These are phyloP conservation scores for Sporormia fimetaria DNA, from an alignment of 495 filamentous ascomycete species.

Conservation along the genomic window DNA sequence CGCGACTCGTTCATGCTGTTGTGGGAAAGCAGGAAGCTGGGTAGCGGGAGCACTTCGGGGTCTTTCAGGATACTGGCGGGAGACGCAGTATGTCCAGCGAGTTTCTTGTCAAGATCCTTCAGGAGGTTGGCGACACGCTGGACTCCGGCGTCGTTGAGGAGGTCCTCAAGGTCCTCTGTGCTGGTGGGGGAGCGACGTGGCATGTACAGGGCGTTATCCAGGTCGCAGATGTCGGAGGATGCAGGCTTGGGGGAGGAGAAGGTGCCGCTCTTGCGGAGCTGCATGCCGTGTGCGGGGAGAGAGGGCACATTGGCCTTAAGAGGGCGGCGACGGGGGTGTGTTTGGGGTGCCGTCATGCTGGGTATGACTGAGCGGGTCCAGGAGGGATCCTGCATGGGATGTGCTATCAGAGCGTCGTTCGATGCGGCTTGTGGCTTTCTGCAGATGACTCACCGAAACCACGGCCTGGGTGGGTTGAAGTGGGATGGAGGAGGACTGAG, in stretches of 20 bases:
- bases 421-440: background rate
- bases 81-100: constrained; percentile 25
- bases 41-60: constrained; percentile 32
- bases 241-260: constrained; percentile 45
- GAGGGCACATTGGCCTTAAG: constrained; percentile 20
- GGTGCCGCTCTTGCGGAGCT: constrained; percentile 51
- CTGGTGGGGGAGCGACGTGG: constrained; percentile 51
- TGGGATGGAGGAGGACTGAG: constrained; percentile 10
- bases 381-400: constrained; percentile 14
- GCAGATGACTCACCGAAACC: constrained; percentile 20
- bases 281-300: constrained; percentile 27
- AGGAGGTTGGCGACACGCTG: constrained; percentile 29
- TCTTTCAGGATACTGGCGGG: constrained; percentile 29
- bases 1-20: constrained; percentile 26
- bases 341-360: constrained; percentile 28
- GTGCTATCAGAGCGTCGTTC: constrained; percentile 20
- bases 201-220: constrained; percentile 40
- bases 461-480: constrained; percentile 7
- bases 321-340: constrained; percentile 32
- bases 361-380: constrained; percentile 15
- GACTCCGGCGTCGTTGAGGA: constrained; percentile 26
- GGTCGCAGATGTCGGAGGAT: constrained; percentile 32
- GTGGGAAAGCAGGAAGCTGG: constrained; percentile 28
- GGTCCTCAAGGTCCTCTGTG: constrained; percentile 42
- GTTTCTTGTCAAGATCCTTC: constrained; percentile 28